Percentiles rank a stretch among this genome's conserved stretches.
These are phyloP conservation scores for Pseudogymnoascus sp. DNA, from an alignment of 2,329 filamentous ascomycete species.

Conservation along the genomic window DNA sequence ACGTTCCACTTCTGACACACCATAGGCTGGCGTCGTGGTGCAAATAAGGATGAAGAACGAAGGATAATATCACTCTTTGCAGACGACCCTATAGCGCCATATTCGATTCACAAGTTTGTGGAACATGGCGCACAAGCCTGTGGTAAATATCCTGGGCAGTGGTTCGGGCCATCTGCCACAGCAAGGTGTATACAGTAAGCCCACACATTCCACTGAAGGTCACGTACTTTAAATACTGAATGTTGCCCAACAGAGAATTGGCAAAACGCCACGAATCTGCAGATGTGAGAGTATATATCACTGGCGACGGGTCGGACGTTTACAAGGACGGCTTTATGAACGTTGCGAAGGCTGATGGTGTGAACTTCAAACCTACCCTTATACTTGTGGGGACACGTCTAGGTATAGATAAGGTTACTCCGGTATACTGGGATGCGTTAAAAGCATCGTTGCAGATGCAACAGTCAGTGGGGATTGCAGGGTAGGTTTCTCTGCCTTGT, in stretches of 20 bases:
- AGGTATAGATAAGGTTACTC: constrained; percentile 89
- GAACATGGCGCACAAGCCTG: constrained; percentile 77
- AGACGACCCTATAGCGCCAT: constrained; percentile 76
- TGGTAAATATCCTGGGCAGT: constrained; percentile 91
- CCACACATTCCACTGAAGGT: neutral
- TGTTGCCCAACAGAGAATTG: constrained; percentile 52
- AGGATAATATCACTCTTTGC: constrained; percentile 74
- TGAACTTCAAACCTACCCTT: constrained; percentile 70
- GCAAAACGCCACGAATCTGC: constrained; percentile 55
- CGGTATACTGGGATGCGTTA: constrained; percentile 91
- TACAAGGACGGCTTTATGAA: constrained; percentile 84
- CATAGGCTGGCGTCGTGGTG: constrained; percentile 66
- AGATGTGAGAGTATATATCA: constrained; percentile 74
- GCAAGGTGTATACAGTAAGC: constrained; percentile 86
- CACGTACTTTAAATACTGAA: constrained; percentile 15
- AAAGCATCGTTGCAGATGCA: constrained; percentile 75
- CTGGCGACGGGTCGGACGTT: constrained; percentile 82
- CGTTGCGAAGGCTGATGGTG: constrained; percentile 60
- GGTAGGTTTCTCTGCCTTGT: constrained; percentile 44
- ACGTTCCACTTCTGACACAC: constrained; percentile 19
- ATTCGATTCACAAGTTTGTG: constrained; percentile 93
- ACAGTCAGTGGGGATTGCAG: constrained; percentile 93
- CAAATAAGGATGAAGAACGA: constrained; percentile 51
- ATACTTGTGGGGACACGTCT: constrained; percentile 82
- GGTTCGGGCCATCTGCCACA: constrained; percentile 97